Conservation (phyloP, 129 eudicot species). For the Logfia minima region DNA sequence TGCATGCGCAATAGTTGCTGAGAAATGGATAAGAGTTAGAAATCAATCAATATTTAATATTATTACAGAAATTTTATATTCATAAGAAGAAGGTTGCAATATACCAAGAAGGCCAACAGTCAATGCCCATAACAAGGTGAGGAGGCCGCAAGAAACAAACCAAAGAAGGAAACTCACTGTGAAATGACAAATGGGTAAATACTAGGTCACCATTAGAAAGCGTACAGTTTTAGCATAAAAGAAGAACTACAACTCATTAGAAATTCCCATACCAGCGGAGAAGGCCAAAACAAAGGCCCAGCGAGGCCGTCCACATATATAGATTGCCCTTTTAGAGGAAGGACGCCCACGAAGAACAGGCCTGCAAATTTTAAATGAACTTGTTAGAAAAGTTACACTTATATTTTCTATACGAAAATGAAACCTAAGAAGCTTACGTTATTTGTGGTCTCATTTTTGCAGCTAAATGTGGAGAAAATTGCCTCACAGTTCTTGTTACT, state of each 20-base stretch:
- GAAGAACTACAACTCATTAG: constrained; percentile 34
- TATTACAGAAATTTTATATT: not conserved
- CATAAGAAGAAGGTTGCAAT: not conserved
- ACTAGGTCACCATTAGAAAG: not conserved
- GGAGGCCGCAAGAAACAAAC: constrained; percentile 82
- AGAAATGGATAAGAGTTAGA: not conserved
- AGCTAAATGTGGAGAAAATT: constrained; percentile 84
- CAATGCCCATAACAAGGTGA: constrained; percentile 74
- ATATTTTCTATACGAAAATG: not conserved
- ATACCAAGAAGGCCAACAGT: constrained; percentile 73
- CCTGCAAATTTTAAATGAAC: constrained; percentile 38
- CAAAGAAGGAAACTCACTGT: constrained; percentile 84
- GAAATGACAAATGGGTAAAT: constrained; percentile 14
- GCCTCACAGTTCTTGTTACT: constrained; percentile 72
- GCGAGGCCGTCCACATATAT: constrained; percentile 90
- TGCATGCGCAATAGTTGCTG: constrained; percentile 87
- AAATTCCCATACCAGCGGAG: constrained; percentile 50
- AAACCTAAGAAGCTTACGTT: constrained; percentile 55
- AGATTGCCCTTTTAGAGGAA: constrained; percentile 78
- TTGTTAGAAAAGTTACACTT: not conserved
- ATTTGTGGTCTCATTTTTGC: constrained; percentile 98
- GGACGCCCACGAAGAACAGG: constrained; percentile 99
- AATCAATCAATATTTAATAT: not conserved
- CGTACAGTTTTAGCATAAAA: constrained; percentile 5
- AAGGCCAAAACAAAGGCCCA: constrained; percentile 68